These are phyloP conservation scores for Paragyromitra xinjiangensis DNA, from an alignment of 495 filamentous ascomycete genomes.

Conservation along the genomic window DNA sequence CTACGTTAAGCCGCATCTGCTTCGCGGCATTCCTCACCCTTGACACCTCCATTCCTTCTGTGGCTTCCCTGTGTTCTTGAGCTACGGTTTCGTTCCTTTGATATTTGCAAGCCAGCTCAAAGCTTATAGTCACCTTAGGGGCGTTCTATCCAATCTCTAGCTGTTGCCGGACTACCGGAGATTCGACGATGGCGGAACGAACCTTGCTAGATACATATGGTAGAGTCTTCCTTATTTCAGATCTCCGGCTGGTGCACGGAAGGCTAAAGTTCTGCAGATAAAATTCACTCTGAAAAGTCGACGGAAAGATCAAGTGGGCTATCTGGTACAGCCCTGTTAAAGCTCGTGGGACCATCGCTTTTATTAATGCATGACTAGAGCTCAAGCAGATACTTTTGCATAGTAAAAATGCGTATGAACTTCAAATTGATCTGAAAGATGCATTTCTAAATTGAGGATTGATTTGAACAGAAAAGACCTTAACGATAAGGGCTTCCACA, in stretches of 20 bases:
- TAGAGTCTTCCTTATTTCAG: conserved; percentile 26
- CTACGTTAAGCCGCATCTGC: background rate
- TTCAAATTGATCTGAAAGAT: background rate
- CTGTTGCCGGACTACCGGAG: background rate
- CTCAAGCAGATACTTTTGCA: conserved; percentile 71
- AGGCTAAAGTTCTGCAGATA: conserved; percentile 54
- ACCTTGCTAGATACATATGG: conserved; percentile 52
- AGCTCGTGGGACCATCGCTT: conserved; percentile 49
- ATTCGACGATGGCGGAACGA: conserved; percentile 34
- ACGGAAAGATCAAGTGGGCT: conserved; percentile 66
- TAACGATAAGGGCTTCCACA: conserved; percentile 80
- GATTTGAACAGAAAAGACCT: conserved; percentile 58
- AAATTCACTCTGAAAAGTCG: conserved; percentile 65
- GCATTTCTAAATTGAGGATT: conserved; percentile 33
- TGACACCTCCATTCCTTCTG: background rate
- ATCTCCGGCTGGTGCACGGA: background rate
- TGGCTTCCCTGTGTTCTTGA: background rate
- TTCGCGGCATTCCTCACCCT: background rate
- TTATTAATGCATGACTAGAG: conserved; percentile 59
- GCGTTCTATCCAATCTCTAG: background rate
- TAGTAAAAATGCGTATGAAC: conserved; percentile 61
- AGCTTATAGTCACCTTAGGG: conserved; percentile 2
- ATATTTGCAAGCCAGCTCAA: background rate
- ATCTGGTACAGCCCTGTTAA: conserved; percentile 62
- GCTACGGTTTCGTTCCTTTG: background rate